Percentiles rank a stretch among this genome's conserved stretches.
phyloP scores from a whole-genome alignment of 495 filamentous ascomycete genomes.

The Hypoxylon lienhwacheense region DNA sequence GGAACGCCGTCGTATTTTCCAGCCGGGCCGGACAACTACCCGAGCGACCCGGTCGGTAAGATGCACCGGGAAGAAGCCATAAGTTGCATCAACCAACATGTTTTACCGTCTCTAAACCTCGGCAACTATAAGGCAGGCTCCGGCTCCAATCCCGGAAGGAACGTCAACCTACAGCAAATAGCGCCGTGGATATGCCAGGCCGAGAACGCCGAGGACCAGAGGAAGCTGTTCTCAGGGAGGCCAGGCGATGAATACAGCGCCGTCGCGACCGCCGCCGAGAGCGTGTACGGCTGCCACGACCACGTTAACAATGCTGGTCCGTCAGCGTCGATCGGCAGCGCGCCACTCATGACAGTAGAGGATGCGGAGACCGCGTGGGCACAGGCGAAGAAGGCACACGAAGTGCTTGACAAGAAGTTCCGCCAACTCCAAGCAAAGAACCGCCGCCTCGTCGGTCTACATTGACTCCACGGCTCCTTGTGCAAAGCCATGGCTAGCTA shows the following conservation, averaged over 20 bases:
- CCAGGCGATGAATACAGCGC: constrained; percentile 29
- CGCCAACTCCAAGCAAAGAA: constrained; percentile 65
- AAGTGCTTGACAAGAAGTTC: constrained; percentile 68
- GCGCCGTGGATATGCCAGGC: constrained; percentile 50
- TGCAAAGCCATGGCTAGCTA: not conserved
- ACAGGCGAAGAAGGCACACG: constrained; percentile 65
- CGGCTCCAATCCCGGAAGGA: constrained; percentile 36
- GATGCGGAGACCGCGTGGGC: constrained; percentile 63
- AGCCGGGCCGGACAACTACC: constrained; percentile 42
- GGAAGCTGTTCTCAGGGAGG: constrained; percentile 31
- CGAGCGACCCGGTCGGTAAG: constrained; percentile 56
- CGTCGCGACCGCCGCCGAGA: constrained; percentile 5
- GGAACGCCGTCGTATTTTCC: constrained; percentile 58
- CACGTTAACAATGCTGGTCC: constrained; percentile 20
- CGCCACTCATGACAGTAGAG: constrained; percentile 56
- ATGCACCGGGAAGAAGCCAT: constrained; percentile 63
- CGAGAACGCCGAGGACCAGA: constrained; percentile 31
- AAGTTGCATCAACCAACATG: constrained; percentile 68
- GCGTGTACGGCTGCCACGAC: constrained; percentile 24
- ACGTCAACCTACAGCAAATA: constrained; percentile 41
- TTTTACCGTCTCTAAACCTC: constrained; percentile 56
- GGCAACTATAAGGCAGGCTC: constrained; percentile 42
- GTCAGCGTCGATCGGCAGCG: constrained; percentile 47
- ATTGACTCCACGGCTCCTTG: constrained; percentile 37
- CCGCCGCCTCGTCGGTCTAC: constrained; percentile 40